Evolutionary conservation across 164 flowering plant genomes (phyloP).

Genomic region (Stephania yunnanensis): DNA sequence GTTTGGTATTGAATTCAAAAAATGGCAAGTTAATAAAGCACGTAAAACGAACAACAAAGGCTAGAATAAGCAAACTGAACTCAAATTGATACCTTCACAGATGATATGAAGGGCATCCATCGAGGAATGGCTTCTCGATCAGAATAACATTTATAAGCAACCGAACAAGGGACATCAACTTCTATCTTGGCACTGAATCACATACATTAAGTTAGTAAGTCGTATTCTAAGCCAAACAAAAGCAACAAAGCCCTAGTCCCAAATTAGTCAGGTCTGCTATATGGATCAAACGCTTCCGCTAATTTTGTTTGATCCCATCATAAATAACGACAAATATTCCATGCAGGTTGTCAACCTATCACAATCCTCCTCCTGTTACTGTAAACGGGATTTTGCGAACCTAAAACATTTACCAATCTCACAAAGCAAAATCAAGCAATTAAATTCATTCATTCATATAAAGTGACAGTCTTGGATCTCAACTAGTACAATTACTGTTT

Average conservation of each 20-base stretch:
- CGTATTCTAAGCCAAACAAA: not conserved
- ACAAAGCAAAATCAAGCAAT: not conserved
- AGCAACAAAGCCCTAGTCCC: too few species aligned
- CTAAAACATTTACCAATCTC: not conserved
- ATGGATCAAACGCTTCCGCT: too few species aligned
- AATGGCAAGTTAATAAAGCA: not conserved
- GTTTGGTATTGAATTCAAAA: too few species aligned
- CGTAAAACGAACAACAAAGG: not conserved
- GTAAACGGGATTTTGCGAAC: not conserved
- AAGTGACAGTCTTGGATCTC: not conserved
- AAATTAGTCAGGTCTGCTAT: too few species aligned
- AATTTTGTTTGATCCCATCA: too few species aligned
- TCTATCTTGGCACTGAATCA: constrained; percentile 64
- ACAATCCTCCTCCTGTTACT: not conserved
- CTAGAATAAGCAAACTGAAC: not conserved
- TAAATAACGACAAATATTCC: too few species aligned
- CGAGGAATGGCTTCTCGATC: constrained; percentile 83
- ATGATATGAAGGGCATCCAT: constrained; percentile 97
- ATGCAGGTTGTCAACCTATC: too few species aligned
- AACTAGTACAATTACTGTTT: not conserved
- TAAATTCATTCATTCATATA: not conserved
- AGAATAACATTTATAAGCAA: constrained; percentile 69
- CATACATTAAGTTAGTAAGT: constrained; percentile 4
- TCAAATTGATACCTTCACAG: constrained; percentile 58
- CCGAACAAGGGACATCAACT: constrained; percentile 69